Base-by-base conservation (phyloP, 768 basidiomycete genomes). In the Suillus brevipes region DNA sequence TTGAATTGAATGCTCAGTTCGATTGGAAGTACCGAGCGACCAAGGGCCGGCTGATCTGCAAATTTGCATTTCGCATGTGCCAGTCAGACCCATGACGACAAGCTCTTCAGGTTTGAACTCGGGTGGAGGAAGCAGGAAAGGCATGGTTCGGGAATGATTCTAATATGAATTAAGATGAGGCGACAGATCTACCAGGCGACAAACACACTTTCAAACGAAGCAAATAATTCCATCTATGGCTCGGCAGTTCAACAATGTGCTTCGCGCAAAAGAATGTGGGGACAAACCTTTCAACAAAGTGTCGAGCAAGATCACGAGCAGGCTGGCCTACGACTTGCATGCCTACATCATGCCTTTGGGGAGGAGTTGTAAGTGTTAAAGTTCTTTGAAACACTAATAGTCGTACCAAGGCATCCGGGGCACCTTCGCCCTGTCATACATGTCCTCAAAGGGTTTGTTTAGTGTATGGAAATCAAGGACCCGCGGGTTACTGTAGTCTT, bases 291-390 rank as follows among this genome's bases (percentile, higher is more conserved):
- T 98, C 91, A 18, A 94, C 87, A 70, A 99, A 99, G 78, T 99
- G 97, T 56, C 97, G 87, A 65, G 91, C 92, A 13, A 99, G 78
- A 77, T 99, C 97, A 28, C 97, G 85, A 23, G 96, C 95, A 57
- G 97, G 97, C 73, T 97, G 95, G 4, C 97, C 97, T 34, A 98
- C 91, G 49, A 99, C 88, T 76, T 99, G 97, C 82, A 98, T 83
- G 0, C 89, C 94, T 45, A 99, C 94, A 74, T 99, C 97, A 74
- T 99, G 97, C 95, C 95, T 96, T 68, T 13, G 18, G 37, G 42
- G 28, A 53, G 28, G 16, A 14, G 18, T 64, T 42, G 65, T 52
- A 40, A 57, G 55, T 28, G 28, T 62, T 20, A 10, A 40, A 14
- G 43, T 56, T 28, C 8, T 3, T 20, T 6, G 1, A 25, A 63